These are phyloP conservation scores for Fusarium mangiferae DNA, from an alignment of 2,329 filamentous ascomycete species.

Conservation along the genomic window DNA sequence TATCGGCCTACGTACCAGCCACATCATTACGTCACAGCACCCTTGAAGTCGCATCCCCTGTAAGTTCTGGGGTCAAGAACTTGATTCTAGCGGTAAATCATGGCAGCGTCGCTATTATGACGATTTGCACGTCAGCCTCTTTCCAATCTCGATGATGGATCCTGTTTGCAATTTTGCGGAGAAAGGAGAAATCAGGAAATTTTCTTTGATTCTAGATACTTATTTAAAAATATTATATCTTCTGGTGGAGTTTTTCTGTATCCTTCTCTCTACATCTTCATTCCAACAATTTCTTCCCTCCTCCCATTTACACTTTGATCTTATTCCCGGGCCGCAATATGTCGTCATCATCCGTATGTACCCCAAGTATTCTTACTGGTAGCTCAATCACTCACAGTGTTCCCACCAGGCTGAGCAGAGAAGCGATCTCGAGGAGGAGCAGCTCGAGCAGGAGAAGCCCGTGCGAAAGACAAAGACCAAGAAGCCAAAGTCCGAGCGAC, in stretches of 20 bases:
- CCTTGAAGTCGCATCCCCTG: not conserved
- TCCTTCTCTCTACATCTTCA: constrained; percentile 27
- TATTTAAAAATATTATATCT: constrained; percentile 16
- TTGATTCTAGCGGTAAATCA: constrained; percentile 17
- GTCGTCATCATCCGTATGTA: constrained; percentile 30
- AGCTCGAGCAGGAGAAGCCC: constrained; percentile 31
- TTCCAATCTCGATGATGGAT: constrained; percentile 14
- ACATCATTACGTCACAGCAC: constrained; percentile 15
- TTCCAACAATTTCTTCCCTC: not conserved
- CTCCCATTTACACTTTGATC: not conserved
- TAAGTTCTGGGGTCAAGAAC: constrained; percentile 2
- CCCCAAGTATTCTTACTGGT: not conserved
- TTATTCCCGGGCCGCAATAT: constrained; percentile 14
- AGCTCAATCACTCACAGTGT: not conserved
- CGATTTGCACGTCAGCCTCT: constrained; percentile 31
- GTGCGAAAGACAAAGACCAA: constrained; percentile 33
- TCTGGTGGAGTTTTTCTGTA: constrained; percentile 20
- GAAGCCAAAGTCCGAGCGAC: constrained; percentile 34
- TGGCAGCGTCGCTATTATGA: constrained; percentile 31
- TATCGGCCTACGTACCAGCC: not conserved
- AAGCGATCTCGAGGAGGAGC: constrained; percentile 32
- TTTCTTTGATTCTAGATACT: not conserved
- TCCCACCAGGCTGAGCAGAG: constrained; percentile 16
- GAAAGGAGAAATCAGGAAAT: constrained; percentile 17
- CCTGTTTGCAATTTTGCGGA: constrained; percentile 9